These are phyloP conservation scores for Prinsepia uniflora DNA, from an alignment of 306 rosid species.

Conservation along the genomic window DNA sequence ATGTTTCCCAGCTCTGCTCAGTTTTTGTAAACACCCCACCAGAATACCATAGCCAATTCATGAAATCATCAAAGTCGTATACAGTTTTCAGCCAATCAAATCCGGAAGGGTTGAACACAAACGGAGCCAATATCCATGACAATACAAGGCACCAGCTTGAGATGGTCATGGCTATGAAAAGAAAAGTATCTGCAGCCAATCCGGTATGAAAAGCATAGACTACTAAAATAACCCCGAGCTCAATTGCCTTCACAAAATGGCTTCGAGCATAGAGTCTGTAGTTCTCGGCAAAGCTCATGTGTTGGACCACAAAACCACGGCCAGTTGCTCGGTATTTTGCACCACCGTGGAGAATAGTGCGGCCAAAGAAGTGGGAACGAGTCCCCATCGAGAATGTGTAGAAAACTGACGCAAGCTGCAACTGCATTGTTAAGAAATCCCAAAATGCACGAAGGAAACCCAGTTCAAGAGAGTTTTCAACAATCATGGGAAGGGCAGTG, in stretches of 20 bases:
- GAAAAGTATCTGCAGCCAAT: conserved; percentile 47
- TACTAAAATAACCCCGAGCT: conserved; percentile 74
- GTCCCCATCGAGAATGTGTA: conserved; percentile 90
- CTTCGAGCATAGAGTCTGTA: conserved; percentile 83
- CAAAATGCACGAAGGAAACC: conserved; percentile 86
- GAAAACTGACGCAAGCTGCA: conserved; percentile 74
- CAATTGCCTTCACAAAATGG: conserved; percentile 89
- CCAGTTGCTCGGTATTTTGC: conserved; percentile 96
- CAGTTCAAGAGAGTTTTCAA: conserved; percentile 83
- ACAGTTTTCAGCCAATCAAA: conserved; percentile 99
- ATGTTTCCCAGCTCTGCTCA: conserved; percentile 87
- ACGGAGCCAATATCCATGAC: conserved; percentile 92
- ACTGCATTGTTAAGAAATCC: conserved; percentile 90
- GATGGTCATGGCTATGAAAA: conserved; percentile 62
- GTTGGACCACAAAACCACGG: conserved; percentile 94
- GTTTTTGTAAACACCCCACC: conserved; percentile 67
- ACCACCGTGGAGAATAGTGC: conserved; percentile 94
- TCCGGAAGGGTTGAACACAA: conserved; percentile 89
- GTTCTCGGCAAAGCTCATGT: conserved; percentile 88
- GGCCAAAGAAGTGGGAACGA: conserved; percentile 77
- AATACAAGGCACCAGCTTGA: conserved; percentile 90
- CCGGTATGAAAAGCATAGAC: conserved; percentile 75
- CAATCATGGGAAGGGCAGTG: conserved; percentile 90
- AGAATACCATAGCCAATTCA: conserved; percentile 75
- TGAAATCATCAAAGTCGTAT: conserved; percentile 75